Evolutionary conservation across 352 stramenopile species (phyloP).

Genomic region (Phytophthora rubi): DNA sequence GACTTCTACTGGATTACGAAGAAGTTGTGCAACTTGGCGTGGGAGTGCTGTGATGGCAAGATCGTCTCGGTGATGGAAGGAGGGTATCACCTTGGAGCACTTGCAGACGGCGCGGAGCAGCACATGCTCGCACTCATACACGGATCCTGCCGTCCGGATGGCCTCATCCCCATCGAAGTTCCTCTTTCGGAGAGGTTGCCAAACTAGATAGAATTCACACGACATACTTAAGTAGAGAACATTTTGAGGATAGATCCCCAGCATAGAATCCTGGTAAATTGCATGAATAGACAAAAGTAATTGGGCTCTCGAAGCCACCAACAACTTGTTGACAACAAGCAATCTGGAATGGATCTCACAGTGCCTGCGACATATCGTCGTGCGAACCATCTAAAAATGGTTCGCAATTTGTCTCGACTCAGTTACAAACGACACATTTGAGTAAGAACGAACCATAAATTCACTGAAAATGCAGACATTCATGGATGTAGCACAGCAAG

Average conservation of each 20-base stretch:
- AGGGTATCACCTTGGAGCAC: constrained; percentile 55
- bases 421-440: background rate
- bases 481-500: background rate
- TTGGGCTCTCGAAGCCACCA: too few relatives aligned
- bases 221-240: constrained; percentile 7
- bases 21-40: constrained; percentile 48
- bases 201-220: constrained; percentile 15
- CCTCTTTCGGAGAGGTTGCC: constrained; percentile 15
- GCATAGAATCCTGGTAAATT: constrained; percentile 21
- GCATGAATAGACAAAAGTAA: constrained; percentile 20
- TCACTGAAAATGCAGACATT: background rate
- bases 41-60: constrained; percentile 49
- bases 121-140: constrained; percentile 57
- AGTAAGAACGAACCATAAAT: background rate
- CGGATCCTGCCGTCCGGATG: constrained; percentile 35
- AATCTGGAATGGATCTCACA: background rate
- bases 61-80: constrained; percentile 67
- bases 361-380: too few relatives aligned
- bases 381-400: too few relatives aligned
- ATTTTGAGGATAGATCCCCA: background rate
- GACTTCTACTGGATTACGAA: constrained; percentile 73
- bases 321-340: background rate
- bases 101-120: constrained; percentile 58
- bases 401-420: too few relatives aligned
- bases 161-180: constrained; percentile 13